Base-by-base conservation (phyloP, 495 filamentous ascomycete species). In the Cryomyces minteri region DNA sequence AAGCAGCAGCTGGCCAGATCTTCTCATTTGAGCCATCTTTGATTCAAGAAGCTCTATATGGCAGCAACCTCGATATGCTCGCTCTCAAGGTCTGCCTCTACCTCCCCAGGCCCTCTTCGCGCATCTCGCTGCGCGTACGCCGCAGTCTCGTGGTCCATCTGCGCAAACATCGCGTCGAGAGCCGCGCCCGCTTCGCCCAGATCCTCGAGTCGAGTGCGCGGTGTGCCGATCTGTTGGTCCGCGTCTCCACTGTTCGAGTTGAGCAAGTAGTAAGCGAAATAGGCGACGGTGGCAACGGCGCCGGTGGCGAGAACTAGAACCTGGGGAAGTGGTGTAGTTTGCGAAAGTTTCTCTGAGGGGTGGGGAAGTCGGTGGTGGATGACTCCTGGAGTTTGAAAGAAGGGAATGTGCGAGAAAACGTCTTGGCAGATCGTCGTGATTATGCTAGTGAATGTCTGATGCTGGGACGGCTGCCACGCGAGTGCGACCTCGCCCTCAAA, bases 101-200 rank as follows among this genome's bases (percentile, higher is more conserved):
- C 18, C 18, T 25, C 18, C 18, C 2, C 18, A 25, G 18, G 18
- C 18, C 18, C 18, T 25, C 18, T 25, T 25, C 18, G 18, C 18
- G 18, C 18, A 25, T 25, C 18, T 25, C 18, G 18, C 18, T 25
- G 18, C 18, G 2, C 18, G 18, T 25, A 25, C 18, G 18, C 18
- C 18, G 9, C 40, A 11, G 40, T 18, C 40, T 41, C 40, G 25
- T n/a, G 8, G 40, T 29, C 25, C 11, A 41, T 12, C 28, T 29
- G 9, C 40, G 9, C n/a, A 30, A 9, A 10, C 29, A 53, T 14
- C 4, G 31, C 44, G 10, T 29, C 41, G 28, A 55, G 41, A n/a
- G 52, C 41, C 14, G 51, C 53, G n/a, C 53, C 53, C 9, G 53
- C 53, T 33, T 55, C 53, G 4, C 53, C 53, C 51, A 55, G 49